Conservation (phyloP, 129 eudicot genomes). For the Escallonia herrerae region DNA sequence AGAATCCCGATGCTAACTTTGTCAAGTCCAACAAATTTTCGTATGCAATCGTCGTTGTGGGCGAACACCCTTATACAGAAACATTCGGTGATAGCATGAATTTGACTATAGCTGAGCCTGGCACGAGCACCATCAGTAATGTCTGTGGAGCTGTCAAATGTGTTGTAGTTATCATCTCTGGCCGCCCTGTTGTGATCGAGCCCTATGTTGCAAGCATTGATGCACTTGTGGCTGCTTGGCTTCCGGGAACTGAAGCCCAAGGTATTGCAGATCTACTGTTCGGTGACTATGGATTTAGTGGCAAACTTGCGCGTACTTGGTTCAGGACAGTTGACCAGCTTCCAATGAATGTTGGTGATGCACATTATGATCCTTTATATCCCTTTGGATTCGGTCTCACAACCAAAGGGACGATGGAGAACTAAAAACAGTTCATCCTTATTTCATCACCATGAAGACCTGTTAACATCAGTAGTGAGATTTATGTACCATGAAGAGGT, state of each 20-base stretch:
- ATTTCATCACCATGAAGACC: too few species aligned
- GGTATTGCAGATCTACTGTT: slow-evolving; percentile 18
- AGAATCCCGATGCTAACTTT: slow-evolving; percentile 38
- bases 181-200: slow-evolving; percentile 52
- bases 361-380: too few species aligned
- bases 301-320: slow-evolving; percentile 19
- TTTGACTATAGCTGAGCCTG: slow-evolving; percentile 43
- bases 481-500: too few species aligned
- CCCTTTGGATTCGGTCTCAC: too few species aligned
- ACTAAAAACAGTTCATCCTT: too few species aligned
- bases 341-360: too few species aligned
- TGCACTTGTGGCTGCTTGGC: slow-evolving; percentile 22
- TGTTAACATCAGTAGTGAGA: too few species aligned
- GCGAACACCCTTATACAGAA: slow-evolving; percentile 60
- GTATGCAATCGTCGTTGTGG: slow-evolving; percentile 57
- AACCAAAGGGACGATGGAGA: too few species aligned
- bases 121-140: slow-evolving; percentile 31
- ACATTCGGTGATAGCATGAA: slow-evolving; percentile 45
- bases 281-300: slow-evolving; percentile 14
- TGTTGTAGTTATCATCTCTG: slow-evolving; percentile 49
- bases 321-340: not conserved
- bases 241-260: slow-evolving; percentile 22
- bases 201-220: slow-evolving; percentile 27
- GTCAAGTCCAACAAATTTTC: slow-evolving; percentile 38
- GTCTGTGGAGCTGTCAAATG: slow-evolving; percentile 52